Evolutionary conservation across 352 stramenopile genomes (phyloP), one percentile per base, ranked within the genome.

Genomic region (Albugo laibachii): DNA sequence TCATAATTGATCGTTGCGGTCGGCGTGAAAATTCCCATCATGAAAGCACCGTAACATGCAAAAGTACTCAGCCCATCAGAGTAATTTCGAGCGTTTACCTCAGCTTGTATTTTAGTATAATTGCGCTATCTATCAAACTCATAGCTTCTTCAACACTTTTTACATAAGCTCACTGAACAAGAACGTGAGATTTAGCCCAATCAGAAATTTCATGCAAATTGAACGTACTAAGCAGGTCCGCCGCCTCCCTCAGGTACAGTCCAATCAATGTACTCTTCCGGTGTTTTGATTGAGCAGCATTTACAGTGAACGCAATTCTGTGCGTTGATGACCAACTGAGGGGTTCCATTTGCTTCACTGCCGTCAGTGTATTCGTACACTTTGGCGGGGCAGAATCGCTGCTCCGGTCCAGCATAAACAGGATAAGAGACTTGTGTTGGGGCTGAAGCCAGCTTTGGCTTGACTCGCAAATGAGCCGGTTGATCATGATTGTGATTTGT

Each of bases 301-400:
- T 99, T 99, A 76, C 95, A 99, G 72, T 99, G 95, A 39, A 99
- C 84, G 62, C 95, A 99, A 69, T 99, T 99, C 66, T 98, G 93
- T 36, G 93, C 92, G 63, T 98, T 99, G 61, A 99, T 99, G 42
- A 98, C 92, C 20, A 98, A 69, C 65, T 96, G 83, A 35, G 84
- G 73, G 42, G 80, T 66, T 38, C 80, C 82, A 47, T 89, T 77
- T 18, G 70, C 61, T 47, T 89, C 70, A 45, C 69, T 85, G 35
- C 94, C 87, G 45, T 97, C 88, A 20, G 93, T 95, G 67, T 98
- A 99, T 67, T 99, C 95, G 69, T 99, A 98, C 10, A 98, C 95
- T 45, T 83, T 87, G 13, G 95, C 94, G 2, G 95, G 95, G 62
- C 95, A 99, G 56, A 99, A 99, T 13, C 93, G 78, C 58, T 96